Evolutionary conservation across 2,329 filamentous ascomycete genomes (phyloP), one percentile per base, ranked within the genome.

Genomic region (Dactylella cylindrospora): DNA sequence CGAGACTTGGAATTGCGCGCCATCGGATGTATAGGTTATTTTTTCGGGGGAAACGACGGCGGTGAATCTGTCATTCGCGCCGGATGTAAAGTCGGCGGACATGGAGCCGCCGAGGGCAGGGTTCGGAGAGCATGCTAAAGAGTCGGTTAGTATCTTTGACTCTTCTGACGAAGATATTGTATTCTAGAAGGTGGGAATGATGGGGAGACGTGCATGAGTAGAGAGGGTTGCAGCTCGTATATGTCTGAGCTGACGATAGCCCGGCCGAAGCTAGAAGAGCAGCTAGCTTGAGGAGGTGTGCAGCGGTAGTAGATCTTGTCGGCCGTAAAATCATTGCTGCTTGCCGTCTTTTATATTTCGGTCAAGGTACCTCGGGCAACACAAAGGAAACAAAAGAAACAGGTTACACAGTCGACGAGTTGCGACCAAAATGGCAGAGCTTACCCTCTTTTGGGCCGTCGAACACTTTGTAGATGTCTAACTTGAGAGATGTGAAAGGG

Each of bases 31-130:
- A 75, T 95, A 97, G 1, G 82, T 83, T 2, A 88, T 83, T 13
- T 77, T 79, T 47, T 87, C 85, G 3, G 84, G 8, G 12, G 47
- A 52, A 29, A 53, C 26, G 40, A 29, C 39, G n/a, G 47, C 74
- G 2, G 80, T 83, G 74, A 96, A 97, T 38, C 87, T 86, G 73
- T 87, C 83, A 41, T 93, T 90, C 23, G 77, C 74, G 64, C 88
- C 88, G 66, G 85, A 76, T 26, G 82, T 85, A 74, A 97, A 95
- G 75, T 96, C 88, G 73, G 93, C 84, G 65, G 82, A 79, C 68
- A 90, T 84, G n/a, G 86, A 80, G 76, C 83, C 87, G 54, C 88
- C 90, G 3, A 97, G 80, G 0, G 90, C 91, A 5, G 87, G 82
- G 71, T 96, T 78, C 46, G 87, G 72, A 4, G 86, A 81, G 70